phyloP scores from a whole-genome alignment of 805 yeast genomes.

The Vanderwaltozyma yarrowii region DNA sequence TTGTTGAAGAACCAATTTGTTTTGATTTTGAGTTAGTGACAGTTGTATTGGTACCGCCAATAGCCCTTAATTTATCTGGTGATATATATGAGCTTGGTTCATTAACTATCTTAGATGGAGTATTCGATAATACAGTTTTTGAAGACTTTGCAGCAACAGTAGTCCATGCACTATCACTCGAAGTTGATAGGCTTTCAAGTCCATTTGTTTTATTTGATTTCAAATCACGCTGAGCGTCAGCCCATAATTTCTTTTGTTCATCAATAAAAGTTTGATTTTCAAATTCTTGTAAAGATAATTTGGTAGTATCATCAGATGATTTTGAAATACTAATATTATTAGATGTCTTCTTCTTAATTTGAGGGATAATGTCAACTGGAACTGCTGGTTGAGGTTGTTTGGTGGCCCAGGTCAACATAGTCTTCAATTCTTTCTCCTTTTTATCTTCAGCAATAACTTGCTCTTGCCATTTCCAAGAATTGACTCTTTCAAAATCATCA shows the following conservation, averaged over 20 bases:
- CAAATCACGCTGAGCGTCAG: slow-evolving; percentile 55
- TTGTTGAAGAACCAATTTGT: slow-evolving; percentile 22
- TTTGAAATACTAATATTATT: neutral
- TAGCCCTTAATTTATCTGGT: slow-evolving; percentile 29
- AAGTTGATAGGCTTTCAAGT: neutral
- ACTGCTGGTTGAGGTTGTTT: slow-evolving; percentile 9
- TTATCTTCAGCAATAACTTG: slow-evolving; percentile 14
- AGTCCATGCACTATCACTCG: slow-evolving; percentile 16
- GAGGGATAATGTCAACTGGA: slow-evolving; percentile 12
- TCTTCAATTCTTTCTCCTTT: slow-evolving; percentile 12
- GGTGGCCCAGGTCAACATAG: slow-evolving; percentile 25
- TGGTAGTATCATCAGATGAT: neutral
- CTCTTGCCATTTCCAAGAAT: slow-evolving; percentile 14
- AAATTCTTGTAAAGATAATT: slow-evolving; percentile 7
- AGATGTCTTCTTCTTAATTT: slow-evolving; percentile 1
- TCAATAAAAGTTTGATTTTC: slow-evolving; percentile 21
- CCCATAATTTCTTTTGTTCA: slow-evolving; percentile 27
- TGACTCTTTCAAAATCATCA: slow-evolving; percentile 6
- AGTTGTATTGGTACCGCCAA: slow-evolving; percentile 15
- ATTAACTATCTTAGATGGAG: slow-evolving; percentile 9
- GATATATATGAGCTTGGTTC: slow-evolving; percentile 17
- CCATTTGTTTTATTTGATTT: slow-evolving; percentile 26
- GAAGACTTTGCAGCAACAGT: slow-evolving; percentile 25
- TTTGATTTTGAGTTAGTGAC: neutral
- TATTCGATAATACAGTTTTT: slow-evolving; percentile 7